phyloP scores from a whole-genome alignment of 176 grass and related monocot genomes.

The Cocos nucifera region DNA sequence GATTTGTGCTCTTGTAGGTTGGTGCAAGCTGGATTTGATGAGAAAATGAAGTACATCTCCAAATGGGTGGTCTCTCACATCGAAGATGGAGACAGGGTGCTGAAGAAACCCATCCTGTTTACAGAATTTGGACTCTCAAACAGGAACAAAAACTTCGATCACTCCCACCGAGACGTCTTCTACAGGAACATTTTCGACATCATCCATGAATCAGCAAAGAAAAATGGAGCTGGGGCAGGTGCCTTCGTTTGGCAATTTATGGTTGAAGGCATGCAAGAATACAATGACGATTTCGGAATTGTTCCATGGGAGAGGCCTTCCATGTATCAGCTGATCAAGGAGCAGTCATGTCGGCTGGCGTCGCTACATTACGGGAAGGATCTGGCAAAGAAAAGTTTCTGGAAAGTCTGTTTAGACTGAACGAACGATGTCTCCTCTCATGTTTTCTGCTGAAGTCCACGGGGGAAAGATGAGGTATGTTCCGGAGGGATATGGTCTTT shows the following conservation, averaged over 20 bases:
- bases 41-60: constrained; percentile 62
- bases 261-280: constrained; percentile 65
- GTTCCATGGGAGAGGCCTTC: constrained; percentile 59
- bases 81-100: constrained; percentile 67
- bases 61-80: constrained; percentile 70
- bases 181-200: constrained; percentile 69
- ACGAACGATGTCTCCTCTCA: no score
- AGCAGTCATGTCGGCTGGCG: constrained; percentile 70
- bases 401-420: constrained; percentile 18
- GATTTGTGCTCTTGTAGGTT: constrained; percentile 34
- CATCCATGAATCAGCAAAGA: constrained; percentile 45
- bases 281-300: constrained; percentile 55
- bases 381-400: constrained; percentile 25
- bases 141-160: constrained; percentile 37
- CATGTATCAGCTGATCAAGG: constrained; percentile 54
- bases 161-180: constrained; percentile 53
- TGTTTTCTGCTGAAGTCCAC: no score
- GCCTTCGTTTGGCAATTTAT: constrained; percentile 85
- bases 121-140: constrained; percentile 85
- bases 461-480: no score
- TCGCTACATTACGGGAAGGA: constrained; percentile 24
- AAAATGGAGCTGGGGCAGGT: constrained; percentile 45
- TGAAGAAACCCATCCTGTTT: constrained; percentile 68
- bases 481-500: no score
- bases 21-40: constrained; percentile 30